A percentile compares a stretch with the other conserved stretches of the same genome.
phyloP scores from a whole-genome alignment of 1,284 basidiomycete genomes.

The Sporisorium iseilematis-ciliati region DNA sequence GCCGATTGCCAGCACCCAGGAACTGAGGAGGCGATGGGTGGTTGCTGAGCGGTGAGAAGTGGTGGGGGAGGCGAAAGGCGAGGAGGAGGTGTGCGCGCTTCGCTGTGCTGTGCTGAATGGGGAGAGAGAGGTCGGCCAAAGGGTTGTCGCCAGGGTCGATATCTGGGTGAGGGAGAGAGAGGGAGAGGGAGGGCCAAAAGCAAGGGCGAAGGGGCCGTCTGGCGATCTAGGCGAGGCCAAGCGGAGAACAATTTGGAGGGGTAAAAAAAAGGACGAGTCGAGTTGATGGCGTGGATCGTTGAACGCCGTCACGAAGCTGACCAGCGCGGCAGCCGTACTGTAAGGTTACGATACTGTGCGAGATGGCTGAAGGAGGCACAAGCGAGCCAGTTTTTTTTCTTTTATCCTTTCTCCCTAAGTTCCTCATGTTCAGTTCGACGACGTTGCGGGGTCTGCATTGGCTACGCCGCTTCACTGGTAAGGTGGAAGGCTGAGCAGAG shows the following conservation, averaged over 20 bases:
- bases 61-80: neutral
- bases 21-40: neutral
- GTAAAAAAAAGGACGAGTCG: no score
- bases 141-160: neutral
- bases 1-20: constrained; percentile 3
- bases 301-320: constrained; percentile 1
- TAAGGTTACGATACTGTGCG: neutral
- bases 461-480: neutral
- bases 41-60: neutral
- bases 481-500: neutral
- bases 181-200: neutral
- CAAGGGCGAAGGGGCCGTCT: neutral
- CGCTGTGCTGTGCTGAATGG: no score
- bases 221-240: constrained; percentile 7
- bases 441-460: constrained; percentile 6
- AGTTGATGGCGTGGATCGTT: neutral
- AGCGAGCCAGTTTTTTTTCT: neutral
- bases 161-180: constrained; percentile 3
- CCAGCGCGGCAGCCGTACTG: neutral
- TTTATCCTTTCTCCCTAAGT: neutral
- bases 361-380: no score
- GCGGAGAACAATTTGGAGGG: constrained; percentile 3
- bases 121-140: neutral
- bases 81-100: neutral
- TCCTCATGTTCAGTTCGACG: constrained; percentile 7